phyloP scores from a whole-genome alignment of 495 filamentous ascomycete genomes.

The Filosporella fistucella region DNA sequence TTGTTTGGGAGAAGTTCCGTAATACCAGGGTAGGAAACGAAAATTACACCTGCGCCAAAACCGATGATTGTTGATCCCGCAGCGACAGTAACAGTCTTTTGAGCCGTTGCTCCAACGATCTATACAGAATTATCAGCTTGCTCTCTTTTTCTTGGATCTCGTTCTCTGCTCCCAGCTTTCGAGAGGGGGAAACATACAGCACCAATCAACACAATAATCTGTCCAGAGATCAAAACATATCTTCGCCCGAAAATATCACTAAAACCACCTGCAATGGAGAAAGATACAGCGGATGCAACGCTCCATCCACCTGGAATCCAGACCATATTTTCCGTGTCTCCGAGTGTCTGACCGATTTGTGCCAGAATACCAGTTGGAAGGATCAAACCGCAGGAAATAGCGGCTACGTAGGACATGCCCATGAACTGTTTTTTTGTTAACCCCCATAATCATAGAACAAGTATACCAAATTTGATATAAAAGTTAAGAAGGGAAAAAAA shows the following conservation, averaged over 20 bases:
- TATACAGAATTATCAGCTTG: no score
- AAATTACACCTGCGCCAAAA: slow-evolving; percentile 21
- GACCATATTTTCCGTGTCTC: slow-evolving; percentile 18
- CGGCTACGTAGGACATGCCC: slow-evolving; percentile 14
- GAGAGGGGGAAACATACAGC: slow-evolving; percentile 7
- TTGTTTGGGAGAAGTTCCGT: slow-evolving; percentile 23
- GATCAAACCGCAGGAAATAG: slow-evolving; percentile 12
- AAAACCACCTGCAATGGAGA: slow-evolving; percentile 27
- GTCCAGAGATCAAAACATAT: slow-evolving; percentile 23
- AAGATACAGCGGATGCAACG: slow-evolving; percentile 20
- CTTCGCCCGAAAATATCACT: slow-evolving; percentile 31
- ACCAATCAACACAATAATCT: slow-evolving; percentile 23
- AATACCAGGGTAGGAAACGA: slow-evolving; percentile 24
- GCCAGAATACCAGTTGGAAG: slow-evolving; percentile 12
- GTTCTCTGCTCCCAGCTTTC: no score
- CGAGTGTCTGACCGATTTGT: slow-evolving; percentile 13
- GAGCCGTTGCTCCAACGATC: slow-evolving; percentile 27
- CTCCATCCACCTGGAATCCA: slow-evolving; percentile 29
- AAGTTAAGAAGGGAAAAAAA: neutral
- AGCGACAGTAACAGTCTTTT: slow-evolving; percentile 21
- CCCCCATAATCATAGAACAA: no score
- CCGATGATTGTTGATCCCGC: slow-evolving; percentile 26
- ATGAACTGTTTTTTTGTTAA: no score
- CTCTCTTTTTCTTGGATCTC: no score
- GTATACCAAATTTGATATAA: neutral